These are phyloP conservation scores for Phytopythium boreale DNA, from an alignment of 352 stramenopile species.

Conservation along the genomic window DNA sequence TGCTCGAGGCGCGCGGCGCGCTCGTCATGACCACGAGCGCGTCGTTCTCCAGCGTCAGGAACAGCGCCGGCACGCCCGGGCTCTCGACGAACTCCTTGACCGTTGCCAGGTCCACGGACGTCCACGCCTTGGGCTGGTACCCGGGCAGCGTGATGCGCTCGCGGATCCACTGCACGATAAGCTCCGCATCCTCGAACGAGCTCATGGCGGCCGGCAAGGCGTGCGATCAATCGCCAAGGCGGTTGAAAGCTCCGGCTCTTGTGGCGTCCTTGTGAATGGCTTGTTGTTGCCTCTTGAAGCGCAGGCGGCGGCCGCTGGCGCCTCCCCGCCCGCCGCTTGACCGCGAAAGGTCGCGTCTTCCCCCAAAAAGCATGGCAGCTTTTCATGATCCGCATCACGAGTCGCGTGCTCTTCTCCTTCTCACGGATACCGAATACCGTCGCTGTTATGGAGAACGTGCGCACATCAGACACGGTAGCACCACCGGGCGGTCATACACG, in stretches of 20 bases:
- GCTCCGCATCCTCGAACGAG: constrained; percentile 84
- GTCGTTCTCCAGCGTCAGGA: constrained; percentile 52
- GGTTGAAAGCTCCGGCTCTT: background rate
- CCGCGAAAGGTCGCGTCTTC: constrained; percentile 3
- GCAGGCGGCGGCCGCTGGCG: background rate
- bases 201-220: constrained; percentile 33
- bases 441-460: too few species aligned
- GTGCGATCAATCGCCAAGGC: background rate
- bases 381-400: too few species aligned
- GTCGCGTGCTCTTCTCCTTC: too few species aligned
- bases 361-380: background rate
- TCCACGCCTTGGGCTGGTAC: constrained; percentile 69
- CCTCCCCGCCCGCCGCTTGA: background rate
- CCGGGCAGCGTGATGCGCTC: constrained; percentile 73
- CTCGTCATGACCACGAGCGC: constrained; percentile 50
- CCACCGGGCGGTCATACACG: too few species aligned
- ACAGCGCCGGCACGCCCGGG: constrained; percentile 62
- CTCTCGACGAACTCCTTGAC: constrained; percentile 85
- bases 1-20: constrained; percentile 40
- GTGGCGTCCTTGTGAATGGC: background rate
- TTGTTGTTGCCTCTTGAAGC: background rate
- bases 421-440: too few species aligned
- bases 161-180: constrained; percentile 82
- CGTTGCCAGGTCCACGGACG: constrained; percentile 69
- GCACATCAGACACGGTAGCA: too few species aligned